A percentile compares a stretch with the other conserved stretches of the same genome.
These are phyloP conservation scores for Quercus engelmannii DNA, from an alignment of 306 rosid species.

Conservation along the genomic window DNA sequence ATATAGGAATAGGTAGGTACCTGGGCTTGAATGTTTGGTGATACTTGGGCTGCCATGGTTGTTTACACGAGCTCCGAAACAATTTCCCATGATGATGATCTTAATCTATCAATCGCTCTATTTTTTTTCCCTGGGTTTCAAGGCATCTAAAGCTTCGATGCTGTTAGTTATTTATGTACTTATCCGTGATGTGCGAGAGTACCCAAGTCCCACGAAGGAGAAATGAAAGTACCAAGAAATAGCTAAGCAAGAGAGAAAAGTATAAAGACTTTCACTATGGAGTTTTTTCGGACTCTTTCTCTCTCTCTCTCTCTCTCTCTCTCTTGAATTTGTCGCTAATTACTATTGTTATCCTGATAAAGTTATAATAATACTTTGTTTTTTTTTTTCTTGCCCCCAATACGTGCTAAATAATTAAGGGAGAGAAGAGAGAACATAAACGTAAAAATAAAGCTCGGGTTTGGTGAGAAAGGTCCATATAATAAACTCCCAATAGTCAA, in stretches of 20 bases:
- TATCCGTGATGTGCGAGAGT: background rate
- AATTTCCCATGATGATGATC: slow-evolving; percentile 25
- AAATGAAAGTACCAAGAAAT: slow-evolving; percentile 16
- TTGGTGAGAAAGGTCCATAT: background rate
- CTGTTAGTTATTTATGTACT: background rate
- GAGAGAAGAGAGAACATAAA: background rate
- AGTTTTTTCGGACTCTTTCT: background rate
- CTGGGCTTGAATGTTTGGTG: background rate
- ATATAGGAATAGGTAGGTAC: background rate
- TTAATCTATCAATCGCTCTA: too few species aligned
- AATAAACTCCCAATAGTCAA: background rate
- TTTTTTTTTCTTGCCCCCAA: background rate
- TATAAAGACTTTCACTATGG: background rate
- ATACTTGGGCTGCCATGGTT: background rate
- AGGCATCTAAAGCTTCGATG: too few species aligned
- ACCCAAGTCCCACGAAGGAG: slow-evolving; percentile 16
- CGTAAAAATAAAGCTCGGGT: background rate
- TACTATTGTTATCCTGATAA: background rate
- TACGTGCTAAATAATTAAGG: background rate
- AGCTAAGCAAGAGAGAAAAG: background rate
- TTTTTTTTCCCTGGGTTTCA: background rate
- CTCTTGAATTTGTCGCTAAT: background rate
- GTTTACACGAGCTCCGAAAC: slow-evolving; percentile 23
- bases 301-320: background rate
- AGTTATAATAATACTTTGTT: background rate